Evolutionary conservation across 768 basidiomycete genomes (phyloP).

Genomic region (Rhodotorula taiwanensis): DNA sequence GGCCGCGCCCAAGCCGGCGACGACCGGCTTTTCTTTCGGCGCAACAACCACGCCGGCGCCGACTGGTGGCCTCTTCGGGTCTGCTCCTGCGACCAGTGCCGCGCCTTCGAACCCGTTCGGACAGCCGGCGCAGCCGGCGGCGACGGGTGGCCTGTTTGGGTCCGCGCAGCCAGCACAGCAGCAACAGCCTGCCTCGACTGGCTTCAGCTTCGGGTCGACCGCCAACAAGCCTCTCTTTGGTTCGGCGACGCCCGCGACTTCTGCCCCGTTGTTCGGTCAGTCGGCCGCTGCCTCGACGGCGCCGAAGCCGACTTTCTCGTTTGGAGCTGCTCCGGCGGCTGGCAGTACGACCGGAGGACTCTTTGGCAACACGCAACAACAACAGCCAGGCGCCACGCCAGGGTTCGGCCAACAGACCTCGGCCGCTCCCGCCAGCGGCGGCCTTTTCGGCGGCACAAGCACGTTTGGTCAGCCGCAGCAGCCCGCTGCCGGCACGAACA

Average conservation of each 20-base stretch:
- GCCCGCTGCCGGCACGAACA: not conserved
- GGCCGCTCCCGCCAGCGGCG: slow-evolving; percentile 19
- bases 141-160: slow-evolving; percentile 22
- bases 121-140: slow-evolving; percentile 22
- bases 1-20: slow-evolving; percentile 18
- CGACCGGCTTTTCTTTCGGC: slow-evolving; percentile 30
- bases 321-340: slow-evolving; percentile 9
- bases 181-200: not conserved
- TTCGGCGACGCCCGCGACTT: slow-evolving; percentile 5
- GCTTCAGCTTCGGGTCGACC: slow-evolving; percentile 22
- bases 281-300: slow-evolving; percentile 8
- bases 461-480: slow-evolving; percentile 25
- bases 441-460: slow-evolving; percentile 41
- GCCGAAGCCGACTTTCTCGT: slow-evolving; percentile 21
- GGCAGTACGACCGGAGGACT: slow-evolving; percentile 20
- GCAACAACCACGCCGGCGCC: slow-evolving; percentile 2
- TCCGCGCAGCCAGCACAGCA: slow-evolving; percentile 6
- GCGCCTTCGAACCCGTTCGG: slow-evolving; percentile 25
- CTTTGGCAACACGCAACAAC: slow-evolving; percentile 6
- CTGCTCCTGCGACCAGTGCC: slow-evolving; percentile 3
- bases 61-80: slow-evolving; percentile 42
- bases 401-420: slow-evolving; percentile 19
- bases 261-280: slow-evolving; percentile 26
- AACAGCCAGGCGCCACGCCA: slow-evolving; percentile 3
- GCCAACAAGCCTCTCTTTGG: slow-evolving; percentile 36